phyloP scores from a whole-genome alignment of 257 asterid genomes.

The Salvia miltiorrhiza region DNA sequence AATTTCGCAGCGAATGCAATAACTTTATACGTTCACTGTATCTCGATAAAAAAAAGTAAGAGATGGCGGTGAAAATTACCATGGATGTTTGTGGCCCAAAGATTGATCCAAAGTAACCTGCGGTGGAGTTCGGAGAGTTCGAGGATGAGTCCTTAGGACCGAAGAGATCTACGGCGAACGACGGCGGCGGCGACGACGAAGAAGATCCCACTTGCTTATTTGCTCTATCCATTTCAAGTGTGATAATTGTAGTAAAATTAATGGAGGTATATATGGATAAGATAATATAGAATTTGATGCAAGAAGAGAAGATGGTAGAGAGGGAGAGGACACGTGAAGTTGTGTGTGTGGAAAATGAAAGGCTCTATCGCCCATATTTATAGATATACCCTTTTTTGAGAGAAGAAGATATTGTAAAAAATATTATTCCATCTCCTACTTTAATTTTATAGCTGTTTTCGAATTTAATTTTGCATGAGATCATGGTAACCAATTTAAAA shows the following conservation, averaged over 20 bases:
- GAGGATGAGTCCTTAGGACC: slow-evolving; percentile 62
- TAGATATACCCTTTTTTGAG: neutral
- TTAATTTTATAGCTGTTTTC: neutral
- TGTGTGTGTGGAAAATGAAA: neutral
- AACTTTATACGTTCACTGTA: too few species aligned
- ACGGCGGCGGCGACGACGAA: slow-evolving; percentile 44
- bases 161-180: slow-evolving; percentile 59
- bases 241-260: slow-evolving; percentile 7
- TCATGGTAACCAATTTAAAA: neutral
- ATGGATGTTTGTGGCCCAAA: slow-evolving; percentile 52
- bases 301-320: neutral
- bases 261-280: neutral
- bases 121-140: slow-evolving; percentile 35
- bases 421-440: neutral
- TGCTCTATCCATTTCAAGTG: slow-evolving; percentile 50
- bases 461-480: too few species aligned
- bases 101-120: slow-evolving; percentile 54
- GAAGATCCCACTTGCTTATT: slow-evolving; percentile 38
- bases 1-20: too few species aligned
- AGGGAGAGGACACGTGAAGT: neutral
- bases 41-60: too few species aligned
- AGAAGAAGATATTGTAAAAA: neutral
- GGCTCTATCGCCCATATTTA: neutral
- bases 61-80: slow-evolving; percentile 29
- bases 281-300: neutral